Percentiles rank a stretch among this genome's conserved stretches.
Evolutionary conservation across 2,329 filamentous ascomycete species (phyloP).

Genomic region (Xylaria sp.): DNA sequence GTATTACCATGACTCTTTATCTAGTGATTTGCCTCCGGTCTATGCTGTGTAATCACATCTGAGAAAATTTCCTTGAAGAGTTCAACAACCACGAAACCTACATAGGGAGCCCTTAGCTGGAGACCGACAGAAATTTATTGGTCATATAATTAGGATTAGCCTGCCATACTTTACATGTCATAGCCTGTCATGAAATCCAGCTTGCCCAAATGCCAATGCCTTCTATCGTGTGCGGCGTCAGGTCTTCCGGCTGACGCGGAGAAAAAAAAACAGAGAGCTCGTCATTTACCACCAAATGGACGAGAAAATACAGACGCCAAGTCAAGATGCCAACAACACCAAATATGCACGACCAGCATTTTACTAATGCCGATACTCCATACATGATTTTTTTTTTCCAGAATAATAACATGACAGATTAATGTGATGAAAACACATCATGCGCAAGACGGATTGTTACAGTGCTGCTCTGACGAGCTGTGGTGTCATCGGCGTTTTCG

Average conservation of each 20-base stretch:
- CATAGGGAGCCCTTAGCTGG: neutral
- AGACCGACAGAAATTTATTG: neutral
- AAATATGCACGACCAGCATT: neutral
- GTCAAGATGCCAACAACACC: neutral
- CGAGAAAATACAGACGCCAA: neutral
- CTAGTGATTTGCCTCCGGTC: too few relatives aligned
- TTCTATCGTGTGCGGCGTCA: conserved; percentile 4
- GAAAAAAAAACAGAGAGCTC: neutral
- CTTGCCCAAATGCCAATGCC: neutral
- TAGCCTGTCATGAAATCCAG: neutral
- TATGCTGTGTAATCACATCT: too few relatives aligned
- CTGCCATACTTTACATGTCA: neutral
- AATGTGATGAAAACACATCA: neutral
- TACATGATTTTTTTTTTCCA: neutral
- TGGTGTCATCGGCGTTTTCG: neutral
- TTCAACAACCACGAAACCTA: too few relatives aligned
- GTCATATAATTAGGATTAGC: neutral
- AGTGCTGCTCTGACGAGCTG: neutral
- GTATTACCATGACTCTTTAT: neutral
- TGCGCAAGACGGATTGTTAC: neutral
- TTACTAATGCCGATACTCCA: neutral
- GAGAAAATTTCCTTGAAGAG: too few relatives aligned
- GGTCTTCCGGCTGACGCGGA: neutral
- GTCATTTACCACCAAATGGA: neutral
- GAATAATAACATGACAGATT: neutral